Evolutionary conservation across 805 yeast genomes (phyloP), one percentile per base, ranked within the genome.

Genomic region (Schizosaccharomyces japonicus): DNA sequence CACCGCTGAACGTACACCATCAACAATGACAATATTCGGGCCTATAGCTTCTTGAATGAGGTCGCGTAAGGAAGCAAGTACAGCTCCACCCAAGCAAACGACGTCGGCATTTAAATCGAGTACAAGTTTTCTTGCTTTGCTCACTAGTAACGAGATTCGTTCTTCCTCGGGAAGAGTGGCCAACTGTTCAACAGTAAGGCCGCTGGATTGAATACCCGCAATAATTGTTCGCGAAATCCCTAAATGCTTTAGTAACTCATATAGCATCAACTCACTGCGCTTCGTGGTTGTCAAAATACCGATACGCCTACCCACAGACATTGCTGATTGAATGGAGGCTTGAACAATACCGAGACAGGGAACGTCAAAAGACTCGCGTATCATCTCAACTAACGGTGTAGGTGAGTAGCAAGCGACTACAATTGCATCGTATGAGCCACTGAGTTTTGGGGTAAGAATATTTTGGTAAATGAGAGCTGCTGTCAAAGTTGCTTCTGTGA

Each of bases 391-490:
- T 48, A 76, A 61, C 1, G 80, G 80, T 55, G 76, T 81, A 54
- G 76, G 78, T 8, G 79, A 73, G 56, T 67, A 76, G 56, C 81
- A 76, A 47, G 78, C 72, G 0, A 76, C 65, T 30, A 76, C 61
- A 51, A 67, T 71, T 1, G 75, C 80, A 55, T 49, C 51, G 25
- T 13, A n/a, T 11, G 27, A 25, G 5, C 23, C 42, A 13, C 17
- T 8, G 27, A 19, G 8, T 5, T 23, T 11, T 6, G 28, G 42
- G 4, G 10, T 36, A 19, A 36, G 42, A 3, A 27, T 13, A n/a
- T n/a, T n/a, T 21, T 36, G 42, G 23, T 19, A 36, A 27, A 36
- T 27, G 8, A 36, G 28, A 21, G 42, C 19, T 7, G 42, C 42
- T 19, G 42, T 36, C 5, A 36, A 21, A 27, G 42, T 36, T 17